A percentile compares a stretch with the other conserved stretches of the same genome.
phyloP scores from a whole-genome alignment of 2,329 filamentous ascomycete genomes.

The Calonectria leucothoes region DNA sequence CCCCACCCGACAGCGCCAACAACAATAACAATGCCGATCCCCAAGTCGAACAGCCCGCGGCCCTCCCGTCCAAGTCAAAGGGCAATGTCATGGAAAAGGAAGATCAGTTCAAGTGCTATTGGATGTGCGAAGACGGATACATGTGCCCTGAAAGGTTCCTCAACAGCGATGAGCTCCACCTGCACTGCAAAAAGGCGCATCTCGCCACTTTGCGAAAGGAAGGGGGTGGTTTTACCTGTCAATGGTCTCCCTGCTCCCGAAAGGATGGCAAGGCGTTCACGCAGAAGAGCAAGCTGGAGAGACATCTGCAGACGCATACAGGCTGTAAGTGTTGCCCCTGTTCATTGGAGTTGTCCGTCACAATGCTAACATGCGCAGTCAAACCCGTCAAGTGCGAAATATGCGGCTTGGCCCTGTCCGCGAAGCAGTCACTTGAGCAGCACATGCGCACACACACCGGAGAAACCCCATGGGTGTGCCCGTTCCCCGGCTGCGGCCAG shows the following conservation, averaged over 20 bases:
- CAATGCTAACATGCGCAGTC: conserved; percentile 51
- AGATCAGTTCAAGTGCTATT: conserved; percentile 48
- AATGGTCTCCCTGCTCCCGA: conserved; percentile 68
- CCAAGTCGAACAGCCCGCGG: not conserved
- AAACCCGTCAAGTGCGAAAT: conserved; percentile 68
- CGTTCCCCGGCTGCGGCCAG: conserved; percentile 61
- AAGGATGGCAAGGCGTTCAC: conserved; percentile 59
- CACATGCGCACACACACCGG: conserved; percentile 76
- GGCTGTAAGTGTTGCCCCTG: conserved; percentile 61
- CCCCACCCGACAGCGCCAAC: conserved; percentile 26
- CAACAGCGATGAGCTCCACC: conserved; percentile 63
- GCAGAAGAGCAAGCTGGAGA: conserved; percentile 72
- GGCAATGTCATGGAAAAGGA: conserved; percentile 27
- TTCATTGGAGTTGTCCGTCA: not conserved
- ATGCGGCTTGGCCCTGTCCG: conserved; percentile 71
- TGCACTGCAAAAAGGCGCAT: conserved; percentile 65
- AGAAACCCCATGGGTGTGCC: conserved; percentile 72
- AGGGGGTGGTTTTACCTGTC: conserved; percentile 61
- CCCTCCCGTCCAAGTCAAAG: not conserved
- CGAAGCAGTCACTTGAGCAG: conserved; percentile 75
- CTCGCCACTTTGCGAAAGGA: conserved; percentile 58
- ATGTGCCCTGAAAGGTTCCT: conserved; percentile 52
- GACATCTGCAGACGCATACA: conserved; percentile 74
- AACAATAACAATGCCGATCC: not conserved
- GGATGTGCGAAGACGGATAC: conserved; percentile 40